Conservation (phyloP, 1,284 basidiomycete genomes). For the Peniophora sp. region DNA sequence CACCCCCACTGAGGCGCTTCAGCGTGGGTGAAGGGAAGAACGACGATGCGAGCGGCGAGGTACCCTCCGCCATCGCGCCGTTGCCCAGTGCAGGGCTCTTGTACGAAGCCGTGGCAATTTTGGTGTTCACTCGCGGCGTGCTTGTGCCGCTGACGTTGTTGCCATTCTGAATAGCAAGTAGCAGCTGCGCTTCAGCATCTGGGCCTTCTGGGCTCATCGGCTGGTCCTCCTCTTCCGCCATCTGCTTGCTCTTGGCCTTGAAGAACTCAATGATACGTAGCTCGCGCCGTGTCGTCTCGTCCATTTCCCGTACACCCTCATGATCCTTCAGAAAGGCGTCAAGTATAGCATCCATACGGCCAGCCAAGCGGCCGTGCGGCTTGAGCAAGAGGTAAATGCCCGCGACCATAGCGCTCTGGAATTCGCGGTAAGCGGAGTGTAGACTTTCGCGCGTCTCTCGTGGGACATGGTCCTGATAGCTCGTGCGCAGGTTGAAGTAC, state of each 20-base stretch:
- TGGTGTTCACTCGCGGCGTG: constrained; percentile 6
- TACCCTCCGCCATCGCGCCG: constrained; percentile 2
- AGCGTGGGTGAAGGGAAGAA: constrained; percentile 37
- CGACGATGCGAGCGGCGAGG: constrained; percentile 28
- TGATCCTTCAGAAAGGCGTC: constrained; percentile 72
- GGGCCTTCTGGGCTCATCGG: constrained; percentile 11
- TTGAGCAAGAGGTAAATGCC: constrained; percentile 78
- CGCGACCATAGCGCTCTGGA: constrained; percentile 80
- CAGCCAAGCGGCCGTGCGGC: constrained; percentile 59
- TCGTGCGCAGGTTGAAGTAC: constrained; percentile 65
- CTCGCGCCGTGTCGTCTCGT: constrained; percentile 74
- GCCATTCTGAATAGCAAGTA: constrained; percentile 39
- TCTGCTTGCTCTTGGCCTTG: constrained; percentile 54
- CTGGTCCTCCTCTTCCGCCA: constrained; percentile 8
- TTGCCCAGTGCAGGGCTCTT: constrained; percentile 4
- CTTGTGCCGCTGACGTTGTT: constrained; percentile 1
- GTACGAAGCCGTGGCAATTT: constrained; percentile 4
- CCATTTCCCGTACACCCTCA: constrained; percentile 59
- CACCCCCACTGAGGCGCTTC: constrained; percentile 48
- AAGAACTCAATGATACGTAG: constrained; percentile 76
- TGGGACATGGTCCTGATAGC: constrained; percentile 52
- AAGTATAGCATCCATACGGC: constrained; percentile 67
- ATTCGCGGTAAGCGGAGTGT: constrained; percentile 75
- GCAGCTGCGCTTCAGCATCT: constrained; percentile 34
- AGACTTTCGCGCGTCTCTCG: constrained; percentile 59